phyloP scores from a whole-genome alignment of 2,329 filamentous ascomycete genomes.

The Ceratocystis destructans region DNA sequence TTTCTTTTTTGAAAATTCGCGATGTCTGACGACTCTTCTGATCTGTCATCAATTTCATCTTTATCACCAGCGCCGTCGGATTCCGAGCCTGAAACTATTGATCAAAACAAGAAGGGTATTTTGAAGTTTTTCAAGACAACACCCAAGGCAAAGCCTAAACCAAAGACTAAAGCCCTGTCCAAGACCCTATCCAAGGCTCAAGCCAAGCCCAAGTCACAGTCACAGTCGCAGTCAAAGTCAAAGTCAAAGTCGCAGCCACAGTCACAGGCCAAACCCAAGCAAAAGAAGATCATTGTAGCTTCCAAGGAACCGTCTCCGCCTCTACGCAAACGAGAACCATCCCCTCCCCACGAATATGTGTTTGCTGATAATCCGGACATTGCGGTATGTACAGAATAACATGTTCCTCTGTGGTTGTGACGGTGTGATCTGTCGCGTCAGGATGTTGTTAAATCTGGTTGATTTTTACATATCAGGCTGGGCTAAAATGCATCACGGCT shows the following conservation, averaged over 20 bases:
- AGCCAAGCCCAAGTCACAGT: slow-evolving; percentile 33
- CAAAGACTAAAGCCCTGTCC: slow-evolving; percentile 16
- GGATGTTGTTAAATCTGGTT: slow-evolving; percentile 23
- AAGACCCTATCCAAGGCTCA: slow-evolving; percentile 23
- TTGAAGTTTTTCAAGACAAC: slow-evolving; percentile 46
- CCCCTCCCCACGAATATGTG: slow-evolving; percentile 79
- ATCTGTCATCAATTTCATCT: slow-evolving; percentile 45
- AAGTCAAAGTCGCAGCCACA: not conserved
- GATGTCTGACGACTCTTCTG: slow-evolving; percentile 44
- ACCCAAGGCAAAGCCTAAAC: slow-evolving; percentile 26
- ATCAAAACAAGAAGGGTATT: slow-evolving; percentile 44
- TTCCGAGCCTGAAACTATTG: slow-evolving; percentile 39
- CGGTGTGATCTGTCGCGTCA: slow-evolving; percentile 38
- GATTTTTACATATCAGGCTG: slow-evolving; percentile 11
- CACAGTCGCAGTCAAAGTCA: not conserved
- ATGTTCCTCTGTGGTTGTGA: slow-evolving; percentile 11
- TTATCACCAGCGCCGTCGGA: slow-evolving; percentile 34
- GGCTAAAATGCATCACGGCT: slow-evolving; percentile 21
- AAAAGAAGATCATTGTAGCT: slow-evolving; percentile 21
- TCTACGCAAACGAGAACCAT: slow-evolving; percentile 66
- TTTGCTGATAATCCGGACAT: slow-evolving; percentile 85
- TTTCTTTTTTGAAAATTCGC: slow-evolving; percentile 1
- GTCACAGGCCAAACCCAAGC: slow-evolving; percentile 17
- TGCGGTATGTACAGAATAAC: slow-evolving; percentile 53
- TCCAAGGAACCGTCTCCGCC: slow-evolving; percentile 47